These are phyloP conservation scores for Gnaphalium uliginosum DNA, from an alignment of 129 eudicot species.

Conservation along the genomic window DNA sequence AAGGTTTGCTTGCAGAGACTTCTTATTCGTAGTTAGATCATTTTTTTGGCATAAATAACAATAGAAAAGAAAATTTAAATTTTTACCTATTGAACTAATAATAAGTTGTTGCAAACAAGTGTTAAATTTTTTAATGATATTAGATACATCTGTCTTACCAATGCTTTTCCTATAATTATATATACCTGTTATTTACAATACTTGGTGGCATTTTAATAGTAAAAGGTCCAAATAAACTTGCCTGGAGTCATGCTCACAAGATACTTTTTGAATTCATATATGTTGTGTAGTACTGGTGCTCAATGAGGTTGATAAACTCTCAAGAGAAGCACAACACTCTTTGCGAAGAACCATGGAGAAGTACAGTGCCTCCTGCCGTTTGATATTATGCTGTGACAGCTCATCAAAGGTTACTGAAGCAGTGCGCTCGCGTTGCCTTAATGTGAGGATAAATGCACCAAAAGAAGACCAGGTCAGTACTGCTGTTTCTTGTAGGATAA, in stretches of 20 bases:
- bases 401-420: slow-evolving; percentile 97
- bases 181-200: neutral
- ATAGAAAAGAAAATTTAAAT: neutral
- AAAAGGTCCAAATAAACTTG: neutral
- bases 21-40: neutral
- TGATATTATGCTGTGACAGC: slow-evolving; percentile 89
- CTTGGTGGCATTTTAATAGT: neutral
- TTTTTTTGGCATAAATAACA: neutral
- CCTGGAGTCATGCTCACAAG: neutral
- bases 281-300: slow-evolving; percentile 70
- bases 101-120: too few relatives aligned
- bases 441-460: slow-evolving; percentile 82
- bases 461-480: slow-evolving; percentile 67
- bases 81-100: neutral
- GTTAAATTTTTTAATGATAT: too few relatives aligned
- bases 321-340: slow-evolving; percentile 97
- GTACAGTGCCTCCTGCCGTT: slow-evolving; percentile 86
- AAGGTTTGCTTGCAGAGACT: slow-evolving; percentile 48
- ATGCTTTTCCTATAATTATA: neutral
- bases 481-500: neutral
- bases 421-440: slow-evolving; percentile 93
- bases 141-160: too few relatives aligned
- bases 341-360: slow-evolving; percentile 97
- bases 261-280: neutral
- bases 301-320: slow-evolving; percentile 95